Evolutionary conservation across 768 basidiomycete genomes (phyloP).

Genomic region (Lepiota brunneoincarnata): DNA sequence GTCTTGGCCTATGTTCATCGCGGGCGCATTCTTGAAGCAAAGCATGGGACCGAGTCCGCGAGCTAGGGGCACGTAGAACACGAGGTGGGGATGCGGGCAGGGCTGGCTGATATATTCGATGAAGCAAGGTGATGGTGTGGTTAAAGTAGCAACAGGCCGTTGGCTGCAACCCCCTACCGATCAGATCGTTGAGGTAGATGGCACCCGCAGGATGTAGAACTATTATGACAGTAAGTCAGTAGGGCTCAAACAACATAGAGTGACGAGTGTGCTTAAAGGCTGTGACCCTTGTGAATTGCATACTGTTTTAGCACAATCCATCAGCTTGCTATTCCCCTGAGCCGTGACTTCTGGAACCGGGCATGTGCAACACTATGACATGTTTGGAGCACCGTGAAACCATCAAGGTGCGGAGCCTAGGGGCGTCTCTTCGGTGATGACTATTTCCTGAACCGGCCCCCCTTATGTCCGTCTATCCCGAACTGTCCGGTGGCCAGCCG

Average conservation of each 20-base stretch:
- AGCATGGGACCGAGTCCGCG: conserved; percentile 7
- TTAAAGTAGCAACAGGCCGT: conserved; percentile 11
- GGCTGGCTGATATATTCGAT: conserved; percentile 9
- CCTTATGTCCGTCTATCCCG: background rate
- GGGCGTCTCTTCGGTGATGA: conserved; percentile 1
- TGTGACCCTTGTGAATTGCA: conserved; percentile 11
- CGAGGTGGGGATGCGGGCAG: conserved; percentile 7
- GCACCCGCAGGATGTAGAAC: conserved; percentile 4
- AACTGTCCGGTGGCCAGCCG: background rate
- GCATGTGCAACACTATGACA: conserved; percentile 6
- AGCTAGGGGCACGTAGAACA: conserved; percentile 8
- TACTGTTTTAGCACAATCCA: conserved; percentile 6
- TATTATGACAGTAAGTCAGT: conserved; percentile 4
- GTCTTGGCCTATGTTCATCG: conserved; percentile 9
- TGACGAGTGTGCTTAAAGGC: conserved; percentile 7
- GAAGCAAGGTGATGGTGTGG: conserved; percentile 10
- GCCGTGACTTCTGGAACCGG: conserved; percentile 2
- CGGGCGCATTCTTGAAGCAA: conserved; percentile 11
- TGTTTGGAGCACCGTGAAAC: conserved; percentile 12
- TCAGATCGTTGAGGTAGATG: conserved; percentile 12
- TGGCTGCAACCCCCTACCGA: conserved; percentile 4
- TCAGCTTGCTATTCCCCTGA: conserved; percentile 8
- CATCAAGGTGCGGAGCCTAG: conserved; percentile 6
- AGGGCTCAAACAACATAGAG: conserved; percentile 7
- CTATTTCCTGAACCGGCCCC: background rate